These are phyloP conservation scores for Trichophyton simii DNA, from an alignment of 2,329 filamentous ascomycete species.

Conservation along the genomic window DNA sequence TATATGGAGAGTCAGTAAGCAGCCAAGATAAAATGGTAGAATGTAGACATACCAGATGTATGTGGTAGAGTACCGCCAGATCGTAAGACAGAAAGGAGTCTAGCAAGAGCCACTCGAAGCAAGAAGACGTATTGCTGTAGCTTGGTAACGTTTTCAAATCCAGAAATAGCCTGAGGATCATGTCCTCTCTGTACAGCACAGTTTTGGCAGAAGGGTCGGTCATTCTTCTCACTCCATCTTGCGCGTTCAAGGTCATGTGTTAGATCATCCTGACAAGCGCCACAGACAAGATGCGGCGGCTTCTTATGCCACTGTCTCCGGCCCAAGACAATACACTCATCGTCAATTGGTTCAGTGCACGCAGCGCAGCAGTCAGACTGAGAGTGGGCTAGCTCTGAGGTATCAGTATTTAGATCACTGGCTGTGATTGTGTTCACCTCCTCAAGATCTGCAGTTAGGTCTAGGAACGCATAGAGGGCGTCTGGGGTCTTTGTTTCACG, in stretches of 20 bases:
- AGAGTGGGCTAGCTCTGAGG: constrained; percentile 55
- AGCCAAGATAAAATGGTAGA: neutral
- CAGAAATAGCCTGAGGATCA: constrained; percentile 44
- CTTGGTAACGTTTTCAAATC: constrained; percentile 66
- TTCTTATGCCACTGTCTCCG: constrained; percentile 72
- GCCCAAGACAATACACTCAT: constrained; percentile 69
- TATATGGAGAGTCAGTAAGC: constrained; percentile 18
- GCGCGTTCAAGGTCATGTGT: constrained; percentile 57
- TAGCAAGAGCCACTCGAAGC: constrained; percentile 77
- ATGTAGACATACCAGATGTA: constrained; percentile 43
- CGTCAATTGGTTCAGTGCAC: constrained; percentile 82
- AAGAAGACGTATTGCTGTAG: constrained; percentile 91
- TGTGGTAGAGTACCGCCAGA: constrained; percentile 69
- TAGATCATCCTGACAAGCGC: constrained; percentile 61
- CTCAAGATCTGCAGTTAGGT: constrained; percentile 75
- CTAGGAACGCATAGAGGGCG: constrained; percentile 69
- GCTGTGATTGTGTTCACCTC: constrained; percentile 56
- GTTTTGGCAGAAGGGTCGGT: constrained; percentile 56
- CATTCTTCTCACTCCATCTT: constrained; percentile 54
- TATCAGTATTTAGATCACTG: constrained; percentile 52
- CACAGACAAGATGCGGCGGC: constrained; percentile 53
- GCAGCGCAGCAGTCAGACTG: constrained; percentile 72
- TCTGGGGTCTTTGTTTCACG: constrained; percentile 63
- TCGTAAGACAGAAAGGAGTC: constrained; percentile 75
- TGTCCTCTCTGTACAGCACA: constrained; percentile 45